Percentiles rank a stretch among this genome's conserved stretches.
phyloP scores from a whole-genome alignment of 495 filamentous ascomycete species.

The Hypomontagnella submonticulosa region DNA sequence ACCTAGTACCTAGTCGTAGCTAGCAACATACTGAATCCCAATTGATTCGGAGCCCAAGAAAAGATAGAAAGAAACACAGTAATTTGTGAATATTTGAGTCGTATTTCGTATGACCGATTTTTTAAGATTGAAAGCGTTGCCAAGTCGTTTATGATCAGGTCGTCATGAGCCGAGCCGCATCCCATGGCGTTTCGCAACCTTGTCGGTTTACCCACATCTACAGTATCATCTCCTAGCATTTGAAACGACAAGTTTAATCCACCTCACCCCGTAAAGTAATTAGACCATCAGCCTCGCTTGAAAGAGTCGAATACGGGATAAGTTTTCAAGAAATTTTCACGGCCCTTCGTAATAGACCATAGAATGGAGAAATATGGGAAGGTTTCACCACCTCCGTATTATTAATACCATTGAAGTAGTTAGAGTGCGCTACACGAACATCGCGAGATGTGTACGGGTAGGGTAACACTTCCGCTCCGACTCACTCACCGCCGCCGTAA shows the following conservation, averaged over 20 bases:
- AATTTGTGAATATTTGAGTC: background rate
- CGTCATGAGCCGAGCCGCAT: constrained; percentile 31
- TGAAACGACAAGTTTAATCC: constrained; percentile 29
- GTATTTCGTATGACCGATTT: too few relatives aligned
- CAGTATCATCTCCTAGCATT: constrained; percentile 22
- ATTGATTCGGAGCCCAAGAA: constrained; percentile 16
- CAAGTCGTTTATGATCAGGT: background rate
- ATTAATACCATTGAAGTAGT: constrained; percentile 7
- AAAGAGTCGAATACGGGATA: too few relatives aligned
- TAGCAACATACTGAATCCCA: constrained; percentile 36
- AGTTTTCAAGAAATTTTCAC: background rate
- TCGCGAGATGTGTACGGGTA: constrained; percentile 15
- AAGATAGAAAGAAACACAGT: background rate
- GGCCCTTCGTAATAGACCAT: background rate
- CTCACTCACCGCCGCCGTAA: too few relatives aligned
- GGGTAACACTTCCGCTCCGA: too few relatives aligned
- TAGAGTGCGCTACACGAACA: constrained; percentile 22
- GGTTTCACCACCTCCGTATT: constrained; percentile 32
- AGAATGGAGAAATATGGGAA: background rate
- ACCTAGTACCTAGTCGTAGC: constrained; percentile 19
- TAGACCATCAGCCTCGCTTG: background rate
- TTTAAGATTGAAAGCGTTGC: background rate
- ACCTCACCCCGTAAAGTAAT: constrained; percentile 7
- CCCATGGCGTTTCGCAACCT: constrained; percentile 30
- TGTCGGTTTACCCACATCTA: constrained; percentile 25